These are phyloP conservation scores for Penicillium sp. DNA, from an alignment of 2,329 filamentous ascomycete genomes.

Conservation along the genomic window DNA sequence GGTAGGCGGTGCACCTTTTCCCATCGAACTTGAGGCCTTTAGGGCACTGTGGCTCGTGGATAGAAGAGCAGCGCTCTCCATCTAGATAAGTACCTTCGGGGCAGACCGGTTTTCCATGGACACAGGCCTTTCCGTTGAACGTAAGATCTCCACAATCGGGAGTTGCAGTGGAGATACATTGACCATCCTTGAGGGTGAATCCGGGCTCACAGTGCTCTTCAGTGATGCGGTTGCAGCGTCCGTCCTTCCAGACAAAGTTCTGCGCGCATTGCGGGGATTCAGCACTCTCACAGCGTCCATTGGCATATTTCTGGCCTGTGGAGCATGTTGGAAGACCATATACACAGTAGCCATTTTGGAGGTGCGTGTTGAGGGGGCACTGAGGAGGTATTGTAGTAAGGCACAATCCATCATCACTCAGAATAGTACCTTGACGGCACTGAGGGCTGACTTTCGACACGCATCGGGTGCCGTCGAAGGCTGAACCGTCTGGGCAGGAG, in stretches of 20 bases:
- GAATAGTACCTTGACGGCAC: not conserved
- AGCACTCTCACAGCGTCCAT: not conserved
- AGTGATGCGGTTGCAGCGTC: not conserved
- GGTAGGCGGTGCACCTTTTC: not conserved
- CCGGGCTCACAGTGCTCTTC: slow-evolving; percentile 3
- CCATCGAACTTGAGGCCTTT: not conserved
- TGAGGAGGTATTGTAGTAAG: slow-evolving; percentile 1
- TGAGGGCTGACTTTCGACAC: not conserved
- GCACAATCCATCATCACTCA: slow-evolving; percentile 3
- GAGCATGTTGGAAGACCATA: slow-evolving; percentile 1
- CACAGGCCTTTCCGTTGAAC: slow-evolving; percentile 1
- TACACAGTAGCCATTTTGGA: slow-evolving; percentile 7
- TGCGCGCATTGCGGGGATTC: not conserved
- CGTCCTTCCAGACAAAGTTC: not conserved
- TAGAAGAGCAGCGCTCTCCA: not conserved
- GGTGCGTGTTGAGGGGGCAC: slow-evolving; percentile 5
- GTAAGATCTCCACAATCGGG: not conserved
- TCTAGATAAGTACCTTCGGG: not conserved
- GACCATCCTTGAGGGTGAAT: not conserved
- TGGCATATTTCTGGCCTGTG: slow-evolving; percentile 4
- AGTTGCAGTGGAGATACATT: not conserved
- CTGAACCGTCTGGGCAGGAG: not conserved
- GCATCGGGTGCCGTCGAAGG: not conserved
- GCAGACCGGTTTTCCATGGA: not conserved
- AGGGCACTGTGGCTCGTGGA: not conserved